Conservation (phyloP, 345 rosid species). For the Corymbia maculata region DNA sequence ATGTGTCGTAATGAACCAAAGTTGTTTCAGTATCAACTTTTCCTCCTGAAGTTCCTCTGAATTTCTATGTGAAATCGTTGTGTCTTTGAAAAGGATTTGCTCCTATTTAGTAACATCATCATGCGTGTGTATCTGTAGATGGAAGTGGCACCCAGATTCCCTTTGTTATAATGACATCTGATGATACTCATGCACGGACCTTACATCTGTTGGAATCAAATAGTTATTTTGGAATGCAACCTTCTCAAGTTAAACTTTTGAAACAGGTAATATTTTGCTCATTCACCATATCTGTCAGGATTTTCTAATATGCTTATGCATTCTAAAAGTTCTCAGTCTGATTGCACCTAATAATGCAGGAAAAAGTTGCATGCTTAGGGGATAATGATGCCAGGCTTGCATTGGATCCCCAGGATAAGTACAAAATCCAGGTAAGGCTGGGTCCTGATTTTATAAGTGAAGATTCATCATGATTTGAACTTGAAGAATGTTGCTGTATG, state of each 20-base stretch:
- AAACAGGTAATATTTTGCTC: constrained; percentile 54
- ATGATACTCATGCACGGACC: constrained; percentile 84
- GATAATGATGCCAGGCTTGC: constrained; percentile 93
- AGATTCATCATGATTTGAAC: background rate
- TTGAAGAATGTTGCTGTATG: background rate
- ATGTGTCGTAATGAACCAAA: background rate
- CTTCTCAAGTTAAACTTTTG: constrained; percentile 75
- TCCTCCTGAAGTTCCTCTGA: background rate
- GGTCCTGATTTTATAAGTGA: background rate
- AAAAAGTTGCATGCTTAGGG: constrained; percentile 96
- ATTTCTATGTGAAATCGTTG: background rate
- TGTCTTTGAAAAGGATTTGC: background rate
- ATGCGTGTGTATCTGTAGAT: constrained; percentile 23
- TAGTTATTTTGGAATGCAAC: constrained; percentile 85
- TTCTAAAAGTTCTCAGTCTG: background rate
- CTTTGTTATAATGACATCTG: constrained; percentile 90
- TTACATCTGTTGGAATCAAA: constrained; percentile 56
- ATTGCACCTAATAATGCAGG: constrained; percentile 27
- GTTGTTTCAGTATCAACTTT: background rate
- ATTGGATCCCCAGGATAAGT: constrained; percentile 68
- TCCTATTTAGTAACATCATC: background rate
- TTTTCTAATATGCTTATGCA: background rate
- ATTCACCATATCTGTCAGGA: background rate
- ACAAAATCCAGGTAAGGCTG: constrained; percentile 67
- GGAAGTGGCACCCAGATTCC: constrained; percentile 56